Evolutionary conservation across 257 asterid genomes (phyloP).

Genomic region (Galeopsis tetrahit): DNA sequence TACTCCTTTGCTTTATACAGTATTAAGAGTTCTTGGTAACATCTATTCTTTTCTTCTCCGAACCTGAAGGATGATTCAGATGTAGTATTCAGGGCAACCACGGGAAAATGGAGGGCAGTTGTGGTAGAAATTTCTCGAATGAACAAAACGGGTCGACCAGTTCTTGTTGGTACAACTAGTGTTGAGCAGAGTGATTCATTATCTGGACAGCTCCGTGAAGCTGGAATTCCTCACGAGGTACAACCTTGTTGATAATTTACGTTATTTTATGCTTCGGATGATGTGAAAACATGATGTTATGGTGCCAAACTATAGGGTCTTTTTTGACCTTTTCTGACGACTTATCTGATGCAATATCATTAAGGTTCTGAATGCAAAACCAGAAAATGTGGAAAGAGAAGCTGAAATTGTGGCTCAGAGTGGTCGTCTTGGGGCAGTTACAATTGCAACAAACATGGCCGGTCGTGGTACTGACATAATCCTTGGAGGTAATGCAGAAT

Average conservation of each 20-base stretch:
- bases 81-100: conserved; percentile 88
- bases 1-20: conserved; percentile 18
- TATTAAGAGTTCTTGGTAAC: conserved; percentile 32
- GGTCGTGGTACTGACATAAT: conserved; percentile 99
- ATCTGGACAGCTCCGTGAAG: conserved; percentile 83
- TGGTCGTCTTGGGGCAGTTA: conserved; percentile 98
- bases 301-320: conserved; percentile 1
- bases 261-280: conserved; percentile 16
- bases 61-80: conserved; percentile 86
- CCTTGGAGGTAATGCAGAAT: conserved; percentile 99
- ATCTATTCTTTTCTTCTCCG: conserved; percentile 23
- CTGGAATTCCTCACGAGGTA: conserved; percentile 93
- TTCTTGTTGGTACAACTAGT: conserved; percentile 97
- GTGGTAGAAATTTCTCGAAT: conserved; percentile 97
- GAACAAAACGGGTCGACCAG: conserved; percentile 97
- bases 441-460: conserved; percentile 99
- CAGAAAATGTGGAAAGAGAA: conserved; percentile 99
- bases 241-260: conserved; percentile 4
- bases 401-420: conserved; percentile 99
- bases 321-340: background rate
- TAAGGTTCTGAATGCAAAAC: conserved; percentile 98
- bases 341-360: conserved; percentile 30
- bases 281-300: conserved; percentile 21
- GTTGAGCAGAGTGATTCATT: conserved; percentile 98
- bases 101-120: conserved; percentile 96